Evolutionary conservation across 2,329 filamentous ascomycete genomes (phyloP).

Genomic region (Lasiodiplodia sp.): DNA sequence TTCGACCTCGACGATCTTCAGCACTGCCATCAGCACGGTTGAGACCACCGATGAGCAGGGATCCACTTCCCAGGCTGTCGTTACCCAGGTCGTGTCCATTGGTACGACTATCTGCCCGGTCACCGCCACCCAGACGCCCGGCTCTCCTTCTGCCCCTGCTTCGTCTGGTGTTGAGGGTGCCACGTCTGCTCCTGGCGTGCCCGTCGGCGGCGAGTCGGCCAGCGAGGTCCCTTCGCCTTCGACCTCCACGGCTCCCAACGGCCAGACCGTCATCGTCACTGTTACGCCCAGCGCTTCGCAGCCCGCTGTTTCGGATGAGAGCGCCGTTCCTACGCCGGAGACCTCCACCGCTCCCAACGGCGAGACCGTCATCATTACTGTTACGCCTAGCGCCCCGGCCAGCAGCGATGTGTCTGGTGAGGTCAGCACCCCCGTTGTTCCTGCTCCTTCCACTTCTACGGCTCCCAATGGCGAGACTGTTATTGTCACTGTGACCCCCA

Average conservation of each 20-base stretch:
- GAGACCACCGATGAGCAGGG: slow-evolving; percentile 2
- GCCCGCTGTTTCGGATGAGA: not conserved
- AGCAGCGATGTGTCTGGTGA: slow-evolving; percentile 3
- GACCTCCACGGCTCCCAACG: slow-evolving; percentile 2
- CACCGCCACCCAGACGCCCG: slow-evolving; percentile 17
- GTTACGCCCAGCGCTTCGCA: not conserved
- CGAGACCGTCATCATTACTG: slow-evolving; percentile 11
- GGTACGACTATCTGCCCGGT: slow-evolving; percentile 42
- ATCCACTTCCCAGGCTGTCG: slow-evolving; percentile 29
- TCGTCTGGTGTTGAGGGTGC: slow-evolving; percentile 12
- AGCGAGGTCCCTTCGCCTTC: not conserved
- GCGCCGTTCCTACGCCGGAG: not conserved
- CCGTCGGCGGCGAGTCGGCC: not conserved
- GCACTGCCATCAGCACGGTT: slow-evolving; percentile 12
- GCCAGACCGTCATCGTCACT: not conserved
- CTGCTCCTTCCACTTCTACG: not conserved
- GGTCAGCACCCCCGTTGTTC: not conserved
- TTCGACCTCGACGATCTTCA: slow-evolving; percentile 47
- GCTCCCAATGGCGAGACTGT: slow-evolving; percentile 11
- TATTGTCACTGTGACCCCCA: not conserved
- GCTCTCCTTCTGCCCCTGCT: slow-evolving; percentile 13
- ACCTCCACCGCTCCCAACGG: not conserved
- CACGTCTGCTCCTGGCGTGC: not conserved
- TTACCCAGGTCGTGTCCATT: slow-evolving; percentile 43
- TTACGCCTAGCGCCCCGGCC: not conserved